Base-by-base conservation (phyloP, 352 stramenopile species). In the Phytophthora lateralis region DNA sequence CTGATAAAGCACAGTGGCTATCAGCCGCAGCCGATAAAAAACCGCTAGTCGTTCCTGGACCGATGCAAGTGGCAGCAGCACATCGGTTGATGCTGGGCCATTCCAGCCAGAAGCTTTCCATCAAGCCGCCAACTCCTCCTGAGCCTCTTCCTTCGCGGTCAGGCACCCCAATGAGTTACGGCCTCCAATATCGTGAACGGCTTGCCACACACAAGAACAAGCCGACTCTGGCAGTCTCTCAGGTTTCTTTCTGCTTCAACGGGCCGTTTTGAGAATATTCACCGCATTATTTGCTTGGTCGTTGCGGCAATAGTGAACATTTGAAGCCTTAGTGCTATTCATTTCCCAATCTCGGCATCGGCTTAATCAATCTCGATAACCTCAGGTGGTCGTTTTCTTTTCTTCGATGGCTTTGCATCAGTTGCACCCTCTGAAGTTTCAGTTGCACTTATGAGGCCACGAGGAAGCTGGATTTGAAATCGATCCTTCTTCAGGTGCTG, bases 31-130 rank as follows among this genome's bases (percentile, higher is more conserved):
- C 60, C 9, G 69, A 90, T 27, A 91, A 89, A 64, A 90, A 90
- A 20, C 69, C 82, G 11, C 62, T 88, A 8, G 71, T 76, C 11
- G 77, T 85, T 12, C 86, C 86, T 6, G 74, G 80, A 0, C 80
- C 86, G 1, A 87, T 88, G 57, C 86, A 95, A 53, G 56, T 90
- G 10, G 86, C 86, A n/a, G 80, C 80, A 6, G 86, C 84, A 34
- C 82, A 92, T 49, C 82, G 86, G 15, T 50, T 95, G 38, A 95
- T 95, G 86, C 69, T 95, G 14, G 86, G 86, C 7, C 83, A 95
- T 45, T 93, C 86, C 24, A 95, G 86, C 62, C 84, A 93, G 54
- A 91, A 89, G 51, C 61, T 85, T 14, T 88, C 80, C 20, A 80
- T 93, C 52, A 91, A 90, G 27, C 84, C 80, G 29, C 86, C 86